phyloP scores from a whole-genome alignment of 2,329 filamentous ascomycete species.

The Colletotrichum ledebouriae region DNA sequence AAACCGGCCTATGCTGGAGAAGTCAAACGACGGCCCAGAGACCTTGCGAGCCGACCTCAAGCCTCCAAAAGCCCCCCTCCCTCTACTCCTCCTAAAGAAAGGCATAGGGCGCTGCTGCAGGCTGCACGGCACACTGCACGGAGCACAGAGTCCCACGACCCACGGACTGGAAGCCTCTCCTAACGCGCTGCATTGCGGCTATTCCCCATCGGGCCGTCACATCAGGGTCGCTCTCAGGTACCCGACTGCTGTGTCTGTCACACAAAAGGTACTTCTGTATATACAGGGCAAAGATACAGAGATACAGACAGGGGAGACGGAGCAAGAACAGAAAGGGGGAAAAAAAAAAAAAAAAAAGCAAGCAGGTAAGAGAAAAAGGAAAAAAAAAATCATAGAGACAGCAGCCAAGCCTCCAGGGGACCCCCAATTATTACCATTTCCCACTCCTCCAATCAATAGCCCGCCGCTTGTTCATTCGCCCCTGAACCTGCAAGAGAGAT shows the following conservation, averaged over 20 bases:
- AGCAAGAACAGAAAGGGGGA: constrained; percentile 17
- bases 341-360: not conserved
- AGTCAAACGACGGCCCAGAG: constrained; percentile 38
- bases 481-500: constrained; percentile 34
- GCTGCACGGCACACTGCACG: constrained; percentile 18
- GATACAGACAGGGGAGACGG: constrained; percentile 25
- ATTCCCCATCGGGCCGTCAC: constrained; percentile 31
- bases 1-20: constrained; percentile 24
- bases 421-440: constrained; percentile 38
- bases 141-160: constrained; percentile 30
- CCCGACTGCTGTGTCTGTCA: constrained; percentile 36
- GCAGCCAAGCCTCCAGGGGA: constrained; percentile 39
- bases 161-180: constrained; percentile 32
- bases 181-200: constrained; percentile 36
- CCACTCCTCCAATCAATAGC: constrained; percentile 42
- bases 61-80: constrained; percentile 31
- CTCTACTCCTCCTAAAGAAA: not conserved
- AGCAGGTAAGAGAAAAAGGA: constrained; percentile 21
- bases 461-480: constrained; percentile 37
- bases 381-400: constrained; percentile 24
- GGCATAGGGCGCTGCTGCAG: not conserved
- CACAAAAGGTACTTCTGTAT: constrained; percentile 38
- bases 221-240: constrained; percentile 37
- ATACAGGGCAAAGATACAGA: not conserved
- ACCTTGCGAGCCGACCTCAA: constrained; percentile 29